Conservation (phyloP, 202 grass and related monocot genomes). For the Setaria italica region DNA sequence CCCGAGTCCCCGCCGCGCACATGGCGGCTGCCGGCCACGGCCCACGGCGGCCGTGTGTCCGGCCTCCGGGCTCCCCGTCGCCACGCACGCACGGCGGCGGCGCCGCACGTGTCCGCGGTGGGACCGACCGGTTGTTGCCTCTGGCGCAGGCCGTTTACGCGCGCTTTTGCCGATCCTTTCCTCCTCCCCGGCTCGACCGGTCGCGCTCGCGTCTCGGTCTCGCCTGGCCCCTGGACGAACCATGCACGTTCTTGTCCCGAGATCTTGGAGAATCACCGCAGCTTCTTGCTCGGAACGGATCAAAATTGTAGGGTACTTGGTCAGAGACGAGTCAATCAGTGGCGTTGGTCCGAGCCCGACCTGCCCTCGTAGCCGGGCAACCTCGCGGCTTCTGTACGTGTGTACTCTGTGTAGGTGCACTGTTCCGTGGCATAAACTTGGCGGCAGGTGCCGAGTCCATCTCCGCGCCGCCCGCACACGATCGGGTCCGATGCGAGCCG, state of each 20-base stretch:
- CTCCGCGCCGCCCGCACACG: background rate
- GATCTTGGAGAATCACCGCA: background rate
- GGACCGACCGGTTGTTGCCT: background rate
- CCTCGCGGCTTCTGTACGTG: background rate
- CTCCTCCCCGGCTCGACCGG: background rate
- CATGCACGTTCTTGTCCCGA: background rate
- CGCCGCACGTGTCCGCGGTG: conserved; percentile 7
- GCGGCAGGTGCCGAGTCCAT: conserved; percentile 29
- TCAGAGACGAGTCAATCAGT: background rate
- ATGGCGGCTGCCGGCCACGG: background rate
- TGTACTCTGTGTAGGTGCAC: too few relatives aligned
- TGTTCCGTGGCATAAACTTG: background rate
- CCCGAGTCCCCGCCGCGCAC: background rate
- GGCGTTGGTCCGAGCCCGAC: background rate
- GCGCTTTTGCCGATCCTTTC: background rate
- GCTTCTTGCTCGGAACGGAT: background rate
- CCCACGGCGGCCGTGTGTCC: background rate
- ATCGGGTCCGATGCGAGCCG: conserved; percentile 7
- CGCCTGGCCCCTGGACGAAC: background rate
- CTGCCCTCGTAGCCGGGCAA: conserved; percentile 4
- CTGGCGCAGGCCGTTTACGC: background rate
- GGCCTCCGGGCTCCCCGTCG: background rate
- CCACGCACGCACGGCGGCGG: background rate
- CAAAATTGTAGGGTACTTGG: too few relatives aligned
- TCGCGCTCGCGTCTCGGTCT: too few relatives aligned